Percentiles rank a stretch among this genome's conserved stretches.
Evolutionary conservation across 176 grass and related monocot species (phyloP).

Genomic region (Elaeis guineensis): DNA sequence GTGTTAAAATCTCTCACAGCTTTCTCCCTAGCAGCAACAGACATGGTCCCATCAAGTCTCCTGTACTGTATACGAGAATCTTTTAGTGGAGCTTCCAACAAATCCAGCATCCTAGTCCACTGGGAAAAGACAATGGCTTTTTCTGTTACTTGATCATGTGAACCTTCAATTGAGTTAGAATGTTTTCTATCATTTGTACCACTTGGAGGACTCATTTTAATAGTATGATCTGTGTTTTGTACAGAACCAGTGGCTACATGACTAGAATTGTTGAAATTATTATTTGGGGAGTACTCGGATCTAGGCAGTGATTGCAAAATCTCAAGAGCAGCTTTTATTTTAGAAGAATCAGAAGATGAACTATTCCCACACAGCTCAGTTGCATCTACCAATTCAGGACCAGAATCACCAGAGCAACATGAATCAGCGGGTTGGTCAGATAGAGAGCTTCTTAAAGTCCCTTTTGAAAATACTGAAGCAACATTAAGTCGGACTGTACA

Average conservation of each 20-base stretch:
- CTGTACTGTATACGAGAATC: slow-evolving; percentile 63
- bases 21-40: slow-evolving; percentile 81
- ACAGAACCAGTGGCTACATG: not conserved
- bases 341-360: slow-evolving; percentile 66
- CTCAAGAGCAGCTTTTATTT: slow-evolving; percentile 73
- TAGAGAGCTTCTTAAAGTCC: slow-evolving; percentile 64
- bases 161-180: slow-evolving; percentile 16
- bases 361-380: slow-evolving; percentile 33
- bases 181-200: slow-evolving; percentile 28
- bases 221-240: not conserved
- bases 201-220: not conserved
- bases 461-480: slow-evolving; percentile 73
- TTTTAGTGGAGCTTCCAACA: slow-evolving; percentile 81
- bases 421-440: slow-evolving; percentile 30
- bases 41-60: slow-evolving; percentile 97
- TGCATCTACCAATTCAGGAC: slow-evolving; percentile 34
- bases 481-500: slow-evolving; percentile 54
- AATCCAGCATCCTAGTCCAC: slow-evolving; percentile 95
- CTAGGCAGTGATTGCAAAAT: slow-evolving; percentile 75
- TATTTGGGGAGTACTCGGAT: slow-evolving; percentile 21
- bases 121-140: slow-evolving; percentile 99
- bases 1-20: slow-evolving; percentile 93
- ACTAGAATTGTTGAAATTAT: not conserved
- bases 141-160: slow-evolving; percentile 48
- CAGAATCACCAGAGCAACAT: slow-evolving; percentile 29